phyloP scores from a whole-genome alignment of 208 protist genomes.

The Leishmania aethiopica region DNA sequence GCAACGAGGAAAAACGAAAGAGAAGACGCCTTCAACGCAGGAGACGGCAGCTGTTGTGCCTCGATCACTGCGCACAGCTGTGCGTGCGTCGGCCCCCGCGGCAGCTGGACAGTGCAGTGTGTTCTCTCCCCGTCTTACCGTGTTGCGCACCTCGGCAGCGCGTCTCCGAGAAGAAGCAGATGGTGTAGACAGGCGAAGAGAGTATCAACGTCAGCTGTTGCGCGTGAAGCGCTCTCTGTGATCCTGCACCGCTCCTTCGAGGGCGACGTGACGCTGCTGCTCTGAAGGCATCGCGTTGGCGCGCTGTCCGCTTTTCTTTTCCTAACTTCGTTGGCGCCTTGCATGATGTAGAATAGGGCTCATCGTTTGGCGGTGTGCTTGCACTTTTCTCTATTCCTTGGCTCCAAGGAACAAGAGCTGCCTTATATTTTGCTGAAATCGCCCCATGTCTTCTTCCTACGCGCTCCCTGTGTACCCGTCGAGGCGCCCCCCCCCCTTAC shows the following conservation, averaged over 20 bases:
- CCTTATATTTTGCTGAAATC: not conserved
- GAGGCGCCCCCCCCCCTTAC: not conserved
- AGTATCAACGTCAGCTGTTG: constrained; percentile 15
- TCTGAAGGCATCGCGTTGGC: not conserved
- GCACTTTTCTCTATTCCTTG: not conserved
- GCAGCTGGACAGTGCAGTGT: not conserved
- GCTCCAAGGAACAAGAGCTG: too few species aligned
- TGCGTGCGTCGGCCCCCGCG: not conserved
- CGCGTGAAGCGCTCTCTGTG: constrained; percentile 6
- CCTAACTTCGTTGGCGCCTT: not conserved
- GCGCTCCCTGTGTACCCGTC: not conserved
- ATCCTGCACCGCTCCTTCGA: not conserved
- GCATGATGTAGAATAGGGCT: not conserved
- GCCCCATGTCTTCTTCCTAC: not conserved
- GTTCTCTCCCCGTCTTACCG: constrained; percentile 33
- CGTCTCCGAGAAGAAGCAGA: constrained; percentile 63
- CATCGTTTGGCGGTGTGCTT: not conserved
- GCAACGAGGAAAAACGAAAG: not conserved
- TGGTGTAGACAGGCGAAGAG: constrained; percentile 32
- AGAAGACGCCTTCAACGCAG: not conserved
- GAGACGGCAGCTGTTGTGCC: not conserved
- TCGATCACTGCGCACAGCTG: constrained; percentile 12
- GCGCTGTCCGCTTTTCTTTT: not conserved
- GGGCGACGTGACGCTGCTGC: not conserved
- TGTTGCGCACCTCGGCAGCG: constrained; percentile 34